Conservation (phyloP, 768 basidiomycete species). For the Clavulina sp. region DNA sequence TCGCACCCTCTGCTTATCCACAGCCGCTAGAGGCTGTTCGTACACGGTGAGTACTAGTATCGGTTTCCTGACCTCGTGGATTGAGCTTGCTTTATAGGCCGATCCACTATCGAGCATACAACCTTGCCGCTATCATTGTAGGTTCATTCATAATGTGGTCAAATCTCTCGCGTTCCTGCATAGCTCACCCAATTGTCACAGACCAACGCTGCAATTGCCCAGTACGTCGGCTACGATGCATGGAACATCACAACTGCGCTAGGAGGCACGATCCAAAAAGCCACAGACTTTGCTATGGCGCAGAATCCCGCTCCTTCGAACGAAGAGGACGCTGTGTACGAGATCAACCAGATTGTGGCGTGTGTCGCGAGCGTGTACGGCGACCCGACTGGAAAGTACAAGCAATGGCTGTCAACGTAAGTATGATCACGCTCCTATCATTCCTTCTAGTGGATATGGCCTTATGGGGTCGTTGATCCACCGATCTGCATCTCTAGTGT, state of each 20-base stretch:
- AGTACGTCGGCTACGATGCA: slow-evolving; percentile 14
- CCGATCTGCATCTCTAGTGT: too few relatives aligned
- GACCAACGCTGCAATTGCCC: slow-evolving; percentile 15
- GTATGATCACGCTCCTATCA: neutral
- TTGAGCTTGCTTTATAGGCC: slow-evolving; percentile 3
- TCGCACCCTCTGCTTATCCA: neutral
- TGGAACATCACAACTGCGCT: slow-evolving; percentile 15
- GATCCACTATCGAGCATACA: slow-evolving; percentile 19
- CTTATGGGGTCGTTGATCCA: too few relatives aligned
- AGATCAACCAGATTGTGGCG: slow-evolving; percentile 14
- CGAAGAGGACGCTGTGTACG: slow-evolving; percentile 7
- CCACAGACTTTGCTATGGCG: slow-evolving; percentile 18
- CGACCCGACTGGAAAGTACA: slow-evolving; percentile 15
- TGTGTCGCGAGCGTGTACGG: slow-evolving; percentile 13
- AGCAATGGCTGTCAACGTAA: slow-evolving; percentile 10
- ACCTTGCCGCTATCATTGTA: slow-evolving; percentile 15
- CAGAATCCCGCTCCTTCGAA: slow-evolving; percentile 2
- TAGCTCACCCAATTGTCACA: neutral
- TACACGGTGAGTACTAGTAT: slow-evolving; percentile 8
- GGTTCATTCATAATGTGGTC: neutral
- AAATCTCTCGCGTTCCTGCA: too few relatives aligned
- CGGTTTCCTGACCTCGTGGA: neutral
- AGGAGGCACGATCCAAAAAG: slow-evolving; percentile 15
- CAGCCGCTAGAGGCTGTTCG: slow-evolving; percentile 16
- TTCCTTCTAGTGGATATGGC: too few relatives aligned